Conservation (phyloP, 2,329 filamentous ascomycete species). For the Penicillium sp. region DNA sequence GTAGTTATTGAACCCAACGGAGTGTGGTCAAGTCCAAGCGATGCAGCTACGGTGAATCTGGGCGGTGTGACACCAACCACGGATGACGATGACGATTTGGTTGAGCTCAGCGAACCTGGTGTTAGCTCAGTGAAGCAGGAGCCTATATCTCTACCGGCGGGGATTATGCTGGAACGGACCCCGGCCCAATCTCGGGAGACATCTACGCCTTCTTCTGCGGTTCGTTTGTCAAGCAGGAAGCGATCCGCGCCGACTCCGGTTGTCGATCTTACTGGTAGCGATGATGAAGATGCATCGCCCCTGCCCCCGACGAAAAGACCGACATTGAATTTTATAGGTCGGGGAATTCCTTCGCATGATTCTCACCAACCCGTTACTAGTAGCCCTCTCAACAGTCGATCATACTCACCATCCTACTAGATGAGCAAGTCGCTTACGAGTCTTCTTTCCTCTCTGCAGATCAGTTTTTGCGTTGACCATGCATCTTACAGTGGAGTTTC, state of each 20-base stretch:
- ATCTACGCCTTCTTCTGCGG: slow-evolving; percentile 39
- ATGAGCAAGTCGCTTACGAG: not conserved
- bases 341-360: slow-evolving; percentile 22
- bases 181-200: slow-evolving; percentile 39
- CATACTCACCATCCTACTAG: not conserved
- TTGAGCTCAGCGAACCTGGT: slow-evolving; percentile 48
- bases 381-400: slow-evolving; percentile 20
- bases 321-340: slow-evolving; percentile 23
- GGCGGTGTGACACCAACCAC: slow-evolving; percentile 38
- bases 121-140: slow-evolving; percentile 40
- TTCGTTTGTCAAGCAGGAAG: slow-evolving; percentile 43
- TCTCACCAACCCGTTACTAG: slow-evolving; percentile 22
- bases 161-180: slow-evolving; percentile 31
- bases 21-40: slow-evolving; percentile 61
- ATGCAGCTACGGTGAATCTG: slow-evolving; percentile 41
- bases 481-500: slow-evolving; percentile 22
- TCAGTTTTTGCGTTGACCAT: slow-evolving; percentile 3
- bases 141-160: slow-evolving; percentile 20
- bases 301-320: slow-evolving; percentile 35
- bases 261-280: slow-evolving; percentile 56
- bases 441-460: not conserved
- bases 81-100: slow-evolving; percentile 51
- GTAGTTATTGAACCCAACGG: slow-evolving; percentile 89
- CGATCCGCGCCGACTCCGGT: slow-evolving; percentile 48
- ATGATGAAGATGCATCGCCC: slow-evolving; percentile 51